Percentiles rank a stretch among this genome's conserved stretches.
These are phyloP conservation scores for Stachybotrys chlorohalonatus DNA, from an alignment of 2,329 filamentous ascomycete species.

Conservation along the genomic window DNA sequence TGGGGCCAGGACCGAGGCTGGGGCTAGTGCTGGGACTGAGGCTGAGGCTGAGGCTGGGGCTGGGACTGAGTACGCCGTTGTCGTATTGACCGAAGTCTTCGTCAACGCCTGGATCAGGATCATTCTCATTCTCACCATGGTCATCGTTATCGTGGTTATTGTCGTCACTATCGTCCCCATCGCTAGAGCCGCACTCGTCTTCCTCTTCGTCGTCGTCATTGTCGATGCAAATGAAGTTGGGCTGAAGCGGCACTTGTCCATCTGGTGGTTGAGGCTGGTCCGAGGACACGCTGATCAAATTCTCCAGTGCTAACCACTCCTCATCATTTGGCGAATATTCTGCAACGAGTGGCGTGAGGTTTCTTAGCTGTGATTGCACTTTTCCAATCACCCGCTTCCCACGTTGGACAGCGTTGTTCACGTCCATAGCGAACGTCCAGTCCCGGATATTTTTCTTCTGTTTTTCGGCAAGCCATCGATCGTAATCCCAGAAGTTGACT, in stretches of 20 bases:
- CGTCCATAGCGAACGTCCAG: slow-evolving; percentile 16
- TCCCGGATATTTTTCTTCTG: slow-evolving; percentile 14
- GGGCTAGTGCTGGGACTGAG: background rate
- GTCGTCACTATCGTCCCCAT: background rate
- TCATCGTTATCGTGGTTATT: background rate
- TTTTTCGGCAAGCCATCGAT: slow-evolving; percentile 9
- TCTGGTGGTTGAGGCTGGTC: background rate
- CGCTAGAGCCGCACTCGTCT: background rate
- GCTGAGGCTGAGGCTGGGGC: background rate
- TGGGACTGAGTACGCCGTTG: background rate
- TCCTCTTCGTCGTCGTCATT: slow-evolving; percentile 1
- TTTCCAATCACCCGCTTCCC: slow-evolving; percentile 6
- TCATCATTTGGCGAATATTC: slow-evolving; percentile 2
- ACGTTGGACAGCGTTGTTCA: slow-evolving; percentile 12
- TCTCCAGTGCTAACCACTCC: background rate
- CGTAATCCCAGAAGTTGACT: slow-evolving; percentile 32
- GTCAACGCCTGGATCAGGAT: background rate
- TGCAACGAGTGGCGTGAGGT: slow-evolving; percentile 10
- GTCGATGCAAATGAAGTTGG: background rate
- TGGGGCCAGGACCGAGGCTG: background rate
- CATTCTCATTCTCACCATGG: background rate
- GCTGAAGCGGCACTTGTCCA: background rate
- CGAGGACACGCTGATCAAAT: background rate
- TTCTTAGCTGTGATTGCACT: slow-evolving; percentile 7
- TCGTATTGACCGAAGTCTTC: background rate